Base-by-base conservation (phyloP, 2,329 filamentous ascomycete genomes). In the Arachnomyces sp. region DNA sequence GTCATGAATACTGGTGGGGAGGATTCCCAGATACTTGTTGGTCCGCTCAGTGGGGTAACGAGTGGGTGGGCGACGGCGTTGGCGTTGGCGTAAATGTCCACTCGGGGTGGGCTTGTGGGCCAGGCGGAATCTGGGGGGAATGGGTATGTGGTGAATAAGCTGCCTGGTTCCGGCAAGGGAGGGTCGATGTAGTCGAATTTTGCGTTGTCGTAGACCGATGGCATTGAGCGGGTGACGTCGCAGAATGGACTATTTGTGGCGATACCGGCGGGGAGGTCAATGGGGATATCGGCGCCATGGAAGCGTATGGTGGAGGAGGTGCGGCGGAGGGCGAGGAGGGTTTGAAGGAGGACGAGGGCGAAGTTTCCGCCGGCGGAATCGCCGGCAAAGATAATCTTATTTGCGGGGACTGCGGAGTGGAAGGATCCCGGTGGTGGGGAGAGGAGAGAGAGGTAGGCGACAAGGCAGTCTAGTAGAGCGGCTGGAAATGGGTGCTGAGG, bases 401-500 rank as follows among this genome's bases (percentile, higher is more conserved):
- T 55, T 4, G 68, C 59, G 8, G 62, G 58, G 2, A 71, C 53
- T 12, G 68, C 57, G 12, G 59, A 51, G 43, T 71, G 68, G 11
- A 63, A 49, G 13, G 67, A 58, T 9, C 62, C 65, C 9, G 58
- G 51, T 0, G 67, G 67, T 8, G 68, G 69, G 9, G 65, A 59
- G 5, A 71, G 54, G 18, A 72, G 60, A 18, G 63, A 67, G 3
- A 72, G 55, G 43, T 72, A 72, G n/a, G 65, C 61, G 11, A 65
- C 54, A n/a, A 72, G 51, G 17, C 62, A 60, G 48, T 72, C 69
- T 31, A 71, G 56, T 4, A 72, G 50, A 3, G 65, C 65, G 3
- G 67, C 59, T 12, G 68, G 69, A 45, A 71, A 72, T 7, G 69
- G 64, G 31, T 67, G 54, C 37, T 71, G 66, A 12, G 69, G 69